These are phyloP conservation scores for Termitomyces sp. DNA, from an alignment of 768 basidiomycete genomes.

Conservation along the genomic window DNA sequence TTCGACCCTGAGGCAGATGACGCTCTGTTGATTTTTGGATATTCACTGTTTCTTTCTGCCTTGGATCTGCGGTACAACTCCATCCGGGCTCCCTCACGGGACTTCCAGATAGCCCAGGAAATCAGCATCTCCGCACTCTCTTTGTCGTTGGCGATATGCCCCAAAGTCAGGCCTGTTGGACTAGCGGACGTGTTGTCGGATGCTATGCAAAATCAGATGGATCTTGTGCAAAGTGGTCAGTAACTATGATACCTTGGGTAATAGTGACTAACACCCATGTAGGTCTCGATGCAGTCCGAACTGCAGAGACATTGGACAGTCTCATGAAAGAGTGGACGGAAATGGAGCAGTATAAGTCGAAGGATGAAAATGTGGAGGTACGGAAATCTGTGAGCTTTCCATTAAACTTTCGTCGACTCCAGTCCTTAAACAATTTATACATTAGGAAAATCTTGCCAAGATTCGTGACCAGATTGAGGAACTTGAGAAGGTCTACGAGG, in stretches of 20 bases:
- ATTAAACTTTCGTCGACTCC: background rate
- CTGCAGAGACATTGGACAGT: background rate
- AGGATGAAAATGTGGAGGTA: background rate
- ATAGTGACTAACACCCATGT: background rate
- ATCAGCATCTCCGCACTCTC: conserved; percentile 22
- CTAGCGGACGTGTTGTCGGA: conserved; percentile 19
- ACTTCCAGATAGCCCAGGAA: conserved; percentile 23
- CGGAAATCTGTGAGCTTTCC: background rate
- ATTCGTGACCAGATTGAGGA: conserved; percentile 12
- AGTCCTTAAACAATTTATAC: background rate
- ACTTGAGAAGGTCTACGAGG: conserved; percentile 15
- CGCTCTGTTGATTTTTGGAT: conserved; percentile 25
- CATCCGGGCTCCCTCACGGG: conserved; percentile 12
- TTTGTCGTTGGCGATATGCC: conserved; percentile 21
- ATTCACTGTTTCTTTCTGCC: conserved; percentile 27
- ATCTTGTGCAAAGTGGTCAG: conserved; percentile 10
- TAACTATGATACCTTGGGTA: background rate
- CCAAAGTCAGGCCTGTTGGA: conserved; percentile 20
- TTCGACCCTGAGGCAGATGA: conserved; percentile 22
- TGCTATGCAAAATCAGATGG: conserved; percentile 8
- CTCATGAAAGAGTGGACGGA: conserved; percentile 1
- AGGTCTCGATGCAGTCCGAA: conserved; percentile 6
- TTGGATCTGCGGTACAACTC: conserved; percentile 23
- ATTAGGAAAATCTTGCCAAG: background rate
- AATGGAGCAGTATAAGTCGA: background rate